Evolutionary conservation across 2,329 filamentous ascomycete genomes (phyloP), one percentile per base, ranked within the genome.

Genomic region (Nothophoma quercina): DNA sequence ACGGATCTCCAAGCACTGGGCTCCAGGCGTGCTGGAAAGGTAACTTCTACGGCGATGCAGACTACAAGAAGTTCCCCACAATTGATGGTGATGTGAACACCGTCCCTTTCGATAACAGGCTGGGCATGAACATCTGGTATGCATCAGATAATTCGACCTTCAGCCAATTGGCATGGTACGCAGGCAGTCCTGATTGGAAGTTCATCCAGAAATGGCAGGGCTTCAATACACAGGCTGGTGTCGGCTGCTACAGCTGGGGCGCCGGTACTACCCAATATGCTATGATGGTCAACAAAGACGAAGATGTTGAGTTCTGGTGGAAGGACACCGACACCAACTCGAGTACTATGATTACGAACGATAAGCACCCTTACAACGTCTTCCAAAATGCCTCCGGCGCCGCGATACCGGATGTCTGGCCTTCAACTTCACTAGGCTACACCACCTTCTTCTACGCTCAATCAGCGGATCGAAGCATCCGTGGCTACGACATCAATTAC

Each of bases 1-100:
- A 22, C 13, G 93, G 98, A 77, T 88, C 91, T 1, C 98, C 98
- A 65, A 86, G 90, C 1, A 88, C 96, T 39, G 95, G 95, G 2
- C 77, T 95, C 23, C 90, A 96, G 68, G 88, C 93, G 13, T 88
- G 87, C 40, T 80, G 87, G 16, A 89, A 96, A 71, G 95, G 95
- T 0, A 81, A 97, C 34, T 77, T 83, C 26, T 72, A 72, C 36
- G 70, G 69, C 29, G 68, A 70, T 35, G 50, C 67, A 12, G 74
- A 79, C 50, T 76, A 74, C 42, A 56, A 65, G 7, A 73, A 78
- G 32, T 73, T 73, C 21, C 72, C 73, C 1, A 67, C 69, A 7
- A 54, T 64, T 4, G 62, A 57, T 6, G 69, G 72, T 15, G 58
- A 60, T 7, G 42, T 54, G 4, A 68, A 65, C 22, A 59, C 63